Base-by-base conservation (phyloP, 2,329 filamentous ascomycete genomes). In the Aulographum hederae region DNA sequence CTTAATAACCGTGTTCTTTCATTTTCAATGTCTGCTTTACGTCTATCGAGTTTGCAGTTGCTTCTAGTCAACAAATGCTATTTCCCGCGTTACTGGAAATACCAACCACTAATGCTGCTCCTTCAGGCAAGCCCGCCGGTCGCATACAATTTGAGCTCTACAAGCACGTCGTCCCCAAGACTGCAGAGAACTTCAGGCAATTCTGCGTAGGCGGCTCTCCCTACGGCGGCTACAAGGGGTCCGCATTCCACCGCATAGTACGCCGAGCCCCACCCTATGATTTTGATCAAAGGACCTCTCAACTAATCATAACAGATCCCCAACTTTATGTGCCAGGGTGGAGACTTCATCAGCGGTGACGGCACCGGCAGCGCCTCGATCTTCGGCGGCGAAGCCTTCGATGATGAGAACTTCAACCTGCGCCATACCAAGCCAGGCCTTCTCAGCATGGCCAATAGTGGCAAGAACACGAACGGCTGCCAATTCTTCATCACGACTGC, bases 401-500 rank as follows among this genome's bases (percentile, higher is more conserved):
- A 73, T 3, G 89, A 98, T 48, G 89, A 98, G 60, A 91, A 89
- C 51, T 94, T 94, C 49, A 61, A 51, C 11, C 50, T 82, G 29
- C 79, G 75, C 53, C 86, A 95, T 54, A 78, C 82, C 38, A 58
- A 67, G 40, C 67, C 80, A 1, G 86, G 85, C 3, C 59, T 95
- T 32, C 60, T 98, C 28, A 86, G 78, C 38, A 95, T 95, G 89
- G 89, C 89, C 30, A 81, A 85, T 65, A 37, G 77, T 67, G 86
- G 86, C 1, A 78, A 80, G 33, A 78, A 94, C 56, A 86, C 80
- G 41, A 95, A 95, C 53, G 89, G 89, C 23, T 84, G 73, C 37
- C 89, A 95, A 50, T 98, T 98, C 64, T 98, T 98, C 65, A 86
- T 95, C 59, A 94, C 85, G 2, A 89, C 80, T 0, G 78, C 78